Base-by-base conservation (phyloP, 306 rosid genomes). In the Cucurbita argyrosperma region DNA sequence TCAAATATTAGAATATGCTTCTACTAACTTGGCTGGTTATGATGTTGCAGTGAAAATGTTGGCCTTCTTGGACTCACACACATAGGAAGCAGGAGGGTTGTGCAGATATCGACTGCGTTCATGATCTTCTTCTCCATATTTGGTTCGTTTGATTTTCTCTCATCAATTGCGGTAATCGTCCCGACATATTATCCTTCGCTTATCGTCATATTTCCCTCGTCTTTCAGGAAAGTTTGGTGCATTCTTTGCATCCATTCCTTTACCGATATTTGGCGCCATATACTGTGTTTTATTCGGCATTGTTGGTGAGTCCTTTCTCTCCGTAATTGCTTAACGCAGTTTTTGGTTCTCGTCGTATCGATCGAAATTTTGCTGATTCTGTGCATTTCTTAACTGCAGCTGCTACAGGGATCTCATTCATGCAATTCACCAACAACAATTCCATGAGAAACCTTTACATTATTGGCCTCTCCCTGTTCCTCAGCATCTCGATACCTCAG, bases 51-150 rank as follows among this genome's bases (percentile, higher is more conserved):
- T n/a, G 99, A 95, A 81, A 95, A 95, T 79, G 91, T 91, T 40
- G 99, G 99, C 21, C 86, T 91, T 42, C 96, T 95, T 77, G 99
- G 99, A 66, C 76, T 95, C 76, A 95, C 99, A 0, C 89, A 76
- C 76, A 91, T 95, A 53, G 99, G 99, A 61, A 95, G 99, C 89
- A 81, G 99, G 82, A 87, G 99, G 79, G 96, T 90, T 1, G 96
- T 91, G 86, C 96, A 95, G 76, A 89, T 95, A 50, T 91, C 97
- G n/a, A 77, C 93, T 61, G 90, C 78, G 50, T 95, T 91, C 89
- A 95, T 95, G 99, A 77, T 95, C 83, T 89, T 95, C 87, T 91
- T 91, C 82, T 66, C 96, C 14, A 95, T 95, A 72, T 95, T 95
- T 14, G 99, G 99, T 87, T 78, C 14, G 88, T 89, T 77, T 47